Conservation (phyloP, 1,284 basidiomycete genomes). For the Naganishia cerealis region DNA sequence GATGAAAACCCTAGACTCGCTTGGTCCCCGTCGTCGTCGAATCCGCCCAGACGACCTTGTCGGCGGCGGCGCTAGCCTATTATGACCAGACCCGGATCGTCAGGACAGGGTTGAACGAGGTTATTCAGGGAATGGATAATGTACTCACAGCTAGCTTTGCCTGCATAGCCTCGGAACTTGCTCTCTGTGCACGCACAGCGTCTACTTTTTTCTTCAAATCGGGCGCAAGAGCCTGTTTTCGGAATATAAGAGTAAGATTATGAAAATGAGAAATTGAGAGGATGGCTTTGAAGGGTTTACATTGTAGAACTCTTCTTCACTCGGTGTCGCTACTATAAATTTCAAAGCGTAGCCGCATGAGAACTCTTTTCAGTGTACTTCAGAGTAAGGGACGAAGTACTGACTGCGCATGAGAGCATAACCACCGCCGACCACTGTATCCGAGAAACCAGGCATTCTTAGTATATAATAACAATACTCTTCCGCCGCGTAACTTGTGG, state of each 20-base stretch:
- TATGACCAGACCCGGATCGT: not conserved
- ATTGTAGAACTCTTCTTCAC: slow-evolving; percentile 49
- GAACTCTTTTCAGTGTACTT: not conserved
- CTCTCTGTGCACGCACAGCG: slow-evolving; percentile 43
- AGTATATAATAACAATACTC: slow-evolving; percentile 11
- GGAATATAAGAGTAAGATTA: not conserved
- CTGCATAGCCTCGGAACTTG: slow-evolving; percentile 35
- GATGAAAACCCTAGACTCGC: not conserved
- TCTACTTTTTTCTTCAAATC: slow-evolving; percentile 51
- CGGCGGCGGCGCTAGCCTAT: slow-evolving; percentile 37
- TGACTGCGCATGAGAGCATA: slow-evolving; percentile 43
- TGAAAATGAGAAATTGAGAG: not conserved
- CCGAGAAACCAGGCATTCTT: slow-evolving; percentile 9
- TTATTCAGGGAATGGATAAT: no score
- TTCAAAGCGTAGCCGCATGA: slow-evolving; percentile 2
- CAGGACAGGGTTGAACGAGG: not conserved
- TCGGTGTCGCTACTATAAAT: slow-evolving; percentile 43
- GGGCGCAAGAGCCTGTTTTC: slow-evolving; percentile 44
- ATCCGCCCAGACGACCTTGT: slow-evolving; percentile 40
- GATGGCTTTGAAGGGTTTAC: slow-evolving; percentile 1
- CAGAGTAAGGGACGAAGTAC: slow-evolving; percentile 13
- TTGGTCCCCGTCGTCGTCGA: not conserved
- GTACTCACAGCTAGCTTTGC: slow-evolving; percentile 27
- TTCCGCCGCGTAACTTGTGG: slow-evolving; percentile 1
- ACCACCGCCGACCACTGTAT: slow-evolving; percentile 41